Base-by-base conservation (phyloP, 108 stramenopile genomes). In the Aurantiochytrium sp. region DNA sequence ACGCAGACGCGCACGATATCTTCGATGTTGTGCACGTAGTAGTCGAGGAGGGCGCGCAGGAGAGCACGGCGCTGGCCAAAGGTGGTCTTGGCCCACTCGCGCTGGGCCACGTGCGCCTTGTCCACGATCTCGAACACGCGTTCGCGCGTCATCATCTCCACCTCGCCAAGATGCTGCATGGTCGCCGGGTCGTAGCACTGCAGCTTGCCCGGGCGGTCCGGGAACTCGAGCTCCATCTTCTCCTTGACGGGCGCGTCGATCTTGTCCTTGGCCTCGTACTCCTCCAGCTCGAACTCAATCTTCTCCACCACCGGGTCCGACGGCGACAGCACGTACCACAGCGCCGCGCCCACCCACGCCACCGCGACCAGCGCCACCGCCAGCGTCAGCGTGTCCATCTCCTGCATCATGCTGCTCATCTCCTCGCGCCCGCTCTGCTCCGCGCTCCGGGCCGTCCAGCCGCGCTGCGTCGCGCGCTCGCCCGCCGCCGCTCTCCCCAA, bases 111-210 rank as follows among this genome's bases (percentile, higher is more conserved):
- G 59, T 92, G 91, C 59, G 98, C 97, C 60, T 94, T 95, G 57
- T 88, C 90, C 35, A 94, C 92, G 87, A 95, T 88, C 53, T 95
- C 95, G 49, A 94, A 47, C 4, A 99, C 98, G 60, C 97, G 92
- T 16, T 90, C 90, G 47, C 95, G 89, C 3, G 94, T 91, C 94
- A 96, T 97, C 90, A 94, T 96, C 72, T 92, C 89, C 42, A 97
- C 95, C 29, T 96, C 92, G 19, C 98, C 98, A 18, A 99, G 90
- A 59, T 88, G 59, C 89, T 95, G 92, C 57, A 93, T 92, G 35
- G 98, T 98, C 44, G 97, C 94, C 5, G 98, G 98, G 87, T 97
- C 97, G 92, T 87, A 97, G 92, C 97, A 98, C 73, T 97, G 96
- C 47, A 98, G 64, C 92, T 95, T 94, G 44, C 91, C 93, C 57